Evolutionary conservation across 352 stramenopile species (phyloP).

Genomic region (Elongisporangium undulatum): DNA sequence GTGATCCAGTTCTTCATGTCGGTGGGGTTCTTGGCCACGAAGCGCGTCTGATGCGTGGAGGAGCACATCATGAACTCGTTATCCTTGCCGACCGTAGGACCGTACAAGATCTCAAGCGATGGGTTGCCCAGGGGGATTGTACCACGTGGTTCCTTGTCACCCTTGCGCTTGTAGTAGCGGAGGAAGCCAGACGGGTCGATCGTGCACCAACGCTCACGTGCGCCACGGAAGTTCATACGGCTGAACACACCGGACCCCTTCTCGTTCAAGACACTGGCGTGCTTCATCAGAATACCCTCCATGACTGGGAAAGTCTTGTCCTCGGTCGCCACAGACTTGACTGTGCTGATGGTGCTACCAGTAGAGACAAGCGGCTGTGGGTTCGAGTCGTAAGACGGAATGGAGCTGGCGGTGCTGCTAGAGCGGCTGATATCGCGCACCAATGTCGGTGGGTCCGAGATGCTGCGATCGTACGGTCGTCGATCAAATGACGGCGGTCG

Average conservation of each 20-base stretch:
- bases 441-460: neutral
- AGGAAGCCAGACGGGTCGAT: constrained; percentile 63
- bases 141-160: constrained; percentile 68
- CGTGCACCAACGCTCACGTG: constrained; percentile 69
- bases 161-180: constrained; percentile 77
- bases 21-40: constrained; percentile 60
- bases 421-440: neutral
- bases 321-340: neutral
- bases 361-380: neutral
- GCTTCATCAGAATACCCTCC: constrained; percentile 63
- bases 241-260: constrained; percentile 48
- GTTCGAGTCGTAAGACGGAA: constrained; percentile 37
- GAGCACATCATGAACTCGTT: constrained; percentile 80
- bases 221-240: constrained; percentile 73
- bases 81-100: constrained; percentile 58
- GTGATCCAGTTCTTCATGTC: constrained; percentile 76
- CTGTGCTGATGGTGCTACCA: neutral
- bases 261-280: constrained; percentile 77
- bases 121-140: constrained; percentile 59
- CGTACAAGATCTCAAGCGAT: constrained; percentile 67
- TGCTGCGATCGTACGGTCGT: neutral
- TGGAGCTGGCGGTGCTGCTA: neutral
- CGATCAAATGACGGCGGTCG: neutral
- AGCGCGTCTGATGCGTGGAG: constrained; percentile 66
- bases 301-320: constrained; percentile 31